Evolutionary conservation across 2,329 filamentous ascomycete species (phyloP).

Genomic region (Colletotrichum sp.): DNA sequence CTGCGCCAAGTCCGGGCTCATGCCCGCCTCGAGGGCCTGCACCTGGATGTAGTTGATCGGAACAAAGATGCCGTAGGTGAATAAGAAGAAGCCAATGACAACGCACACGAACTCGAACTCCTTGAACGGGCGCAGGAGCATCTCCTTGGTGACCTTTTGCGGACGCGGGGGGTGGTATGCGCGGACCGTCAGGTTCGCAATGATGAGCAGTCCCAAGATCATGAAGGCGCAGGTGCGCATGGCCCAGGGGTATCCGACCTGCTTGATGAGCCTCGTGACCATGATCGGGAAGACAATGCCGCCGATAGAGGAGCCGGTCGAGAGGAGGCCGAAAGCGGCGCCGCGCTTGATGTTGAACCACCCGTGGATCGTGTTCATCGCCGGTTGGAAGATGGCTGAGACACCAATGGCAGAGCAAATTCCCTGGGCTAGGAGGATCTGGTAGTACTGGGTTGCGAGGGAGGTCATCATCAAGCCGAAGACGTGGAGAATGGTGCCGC

Average conservation of each 20-base stretch:
- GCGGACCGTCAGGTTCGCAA: constrained; percentile 36
- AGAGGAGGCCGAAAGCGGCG: constrained; percentile 37
- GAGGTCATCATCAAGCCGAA: constrained; percentile 68
- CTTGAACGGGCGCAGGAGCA: constrained; percentile 33
- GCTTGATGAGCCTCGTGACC: constrained; percentile 35
- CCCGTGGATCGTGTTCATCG: constrained; percentile 31
- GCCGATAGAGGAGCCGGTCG: constrained; percentile 39
- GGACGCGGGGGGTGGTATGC: constrained; percentile 27
- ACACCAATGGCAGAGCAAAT: constrained; percentile 41
- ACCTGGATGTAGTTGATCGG: constrained; percentile 39
- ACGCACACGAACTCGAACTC: constrained; percentile 36
- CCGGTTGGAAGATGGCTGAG: constrained; percentile 36
- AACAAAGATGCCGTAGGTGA: constrained; percentile 39
- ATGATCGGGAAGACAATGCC: constrained; percentile 46
- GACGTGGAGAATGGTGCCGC: constrained; percentile 59
- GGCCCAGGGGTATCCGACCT: constrained; percentile 42
- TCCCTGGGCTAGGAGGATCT: constrained; percentile 43
- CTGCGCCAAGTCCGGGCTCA: constrained; percentile 30
- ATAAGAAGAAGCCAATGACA: constrained; percentile 34
- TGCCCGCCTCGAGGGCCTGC: constrained; percentile 31
- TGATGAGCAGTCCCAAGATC: constrained; percentile 33
- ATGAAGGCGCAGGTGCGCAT: constrained; percentile 43
- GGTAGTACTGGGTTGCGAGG: constrained; percentile 46
- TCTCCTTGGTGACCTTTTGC: constrained; percentile 30
- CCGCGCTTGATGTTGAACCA: constrained; percentile 40